These are phyloP conservation scores for Vaccinium macrocarpon DNA, from an alignment of 148 eudicot genomes.

Conservation along the genomic window DNA sequence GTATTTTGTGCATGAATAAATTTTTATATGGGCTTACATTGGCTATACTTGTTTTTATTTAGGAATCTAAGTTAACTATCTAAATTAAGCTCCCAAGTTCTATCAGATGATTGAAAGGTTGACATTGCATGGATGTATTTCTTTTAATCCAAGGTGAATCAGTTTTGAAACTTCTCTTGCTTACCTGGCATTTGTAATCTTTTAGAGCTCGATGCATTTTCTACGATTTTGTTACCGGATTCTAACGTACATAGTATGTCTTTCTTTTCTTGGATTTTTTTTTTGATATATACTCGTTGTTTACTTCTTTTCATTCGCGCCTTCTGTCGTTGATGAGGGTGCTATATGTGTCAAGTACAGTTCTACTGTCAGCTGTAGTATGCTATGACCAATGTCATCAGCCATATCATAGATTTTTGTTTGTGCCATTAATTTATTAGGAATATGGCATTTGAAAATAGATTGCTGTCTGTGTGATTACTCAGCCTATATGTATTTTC, in stretches of 20 bases:
- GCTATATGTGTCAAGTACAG: background rate
- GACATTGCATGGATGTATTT: background rate
- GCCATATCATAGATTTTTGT: background rate
- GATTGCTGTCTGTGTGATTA: background rate
- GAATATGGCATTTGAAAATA: background rate
- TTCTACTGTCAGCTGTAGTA: background rate
- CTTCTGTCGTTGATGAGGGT: background rate
- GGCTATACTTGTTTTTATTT: background rate
- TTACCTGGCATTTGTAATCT: background rate
- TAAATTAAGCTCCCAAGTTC: background rate
- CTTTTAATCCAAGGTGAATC: background rate
- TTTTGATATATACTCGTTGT: background rate
- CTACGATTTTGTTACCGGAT: background rate
- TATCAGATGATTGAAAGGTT: background rate
- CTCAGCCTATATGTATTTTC: background rate
- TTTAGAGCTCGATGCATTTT: background rate
- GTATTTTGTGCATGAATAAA: background rate
- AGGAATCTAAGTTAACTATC: background rate
- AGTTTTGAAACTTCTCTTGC: background rate
- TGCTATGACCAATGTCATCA: background rate
- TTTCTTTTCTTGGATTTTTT: background rate
- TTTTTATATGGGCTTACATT: background rate
- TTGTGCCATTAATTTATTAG: background rate
- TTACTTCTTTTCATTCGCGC: background rate
- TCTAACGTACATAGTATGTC: background rate